phyloP scores from a whole-genome alignment of 352 stramenopile genomes.

The Discostella stelligera region DNA sequence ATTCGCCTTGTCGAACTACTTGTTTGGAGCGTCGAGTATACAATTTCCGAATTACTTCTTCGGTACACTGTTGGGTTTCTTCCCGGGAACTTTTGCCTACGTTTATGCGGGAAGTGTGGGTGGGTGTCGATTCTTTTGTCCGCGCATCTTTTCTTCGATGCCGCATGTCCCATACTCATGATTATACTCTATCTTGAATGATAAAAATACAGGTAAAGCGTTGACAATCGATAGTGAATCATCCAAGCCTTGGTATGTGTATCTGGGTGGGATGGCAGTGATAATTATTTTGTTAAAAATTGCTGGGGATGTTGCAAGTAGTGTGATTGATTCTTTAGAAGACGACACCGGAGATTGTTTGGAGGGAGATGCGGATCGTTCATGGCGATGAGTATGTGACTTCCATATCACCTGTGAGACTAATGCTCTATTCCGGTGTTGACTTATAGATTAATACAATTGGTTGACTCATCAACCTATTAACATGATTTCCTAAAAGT shows the following conservation, averaged over 20 bases:
- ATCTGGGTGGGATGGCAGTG: constrained; percentile 57
- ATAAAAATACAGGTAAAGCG: constrained; percentile 44
- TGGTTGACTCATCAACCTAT: background rate
- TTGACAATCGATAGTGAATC: constrained; percentile 43
- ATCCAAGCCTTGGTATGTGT: constrained; percentile 75
- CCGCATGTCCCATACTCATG: no score
- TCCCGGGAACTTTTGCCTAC: constrained; percentile 81
- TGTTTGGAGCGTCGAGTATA: constrained; percentile 83
- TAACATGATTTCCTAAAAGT: background rate
- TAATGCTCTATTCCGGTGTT: no score
- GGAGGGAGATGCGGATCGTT: background rate
- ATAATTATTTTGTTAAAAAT: constrained; percentile 65
- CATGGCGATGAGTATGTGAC: background rate
- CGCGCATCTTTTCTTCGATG: no score
- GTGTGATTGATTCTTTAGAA: constrained; percentile 73
- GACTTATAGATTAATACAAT: no score
- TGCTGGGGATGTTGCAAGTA: constrained; percentile 67
- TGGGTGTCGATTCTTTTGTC: background rate
- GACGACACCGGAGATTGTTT: constrained; percentile 31
- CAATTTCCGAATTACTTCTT: constrained; percentile 78
- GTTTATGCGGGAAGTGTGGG: constrained; percentile 81
- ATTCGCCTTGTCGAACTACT: constrained; percentile 84
- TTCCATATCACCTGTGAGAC: no score
- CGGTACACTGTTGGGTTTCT: constrained; percentile 73
- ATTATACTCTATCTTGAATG: no score